Evolutionary conservation across 352 stramenopile genomes (phyloP).

Genomic region (Phytophthora multivora): DNA sequence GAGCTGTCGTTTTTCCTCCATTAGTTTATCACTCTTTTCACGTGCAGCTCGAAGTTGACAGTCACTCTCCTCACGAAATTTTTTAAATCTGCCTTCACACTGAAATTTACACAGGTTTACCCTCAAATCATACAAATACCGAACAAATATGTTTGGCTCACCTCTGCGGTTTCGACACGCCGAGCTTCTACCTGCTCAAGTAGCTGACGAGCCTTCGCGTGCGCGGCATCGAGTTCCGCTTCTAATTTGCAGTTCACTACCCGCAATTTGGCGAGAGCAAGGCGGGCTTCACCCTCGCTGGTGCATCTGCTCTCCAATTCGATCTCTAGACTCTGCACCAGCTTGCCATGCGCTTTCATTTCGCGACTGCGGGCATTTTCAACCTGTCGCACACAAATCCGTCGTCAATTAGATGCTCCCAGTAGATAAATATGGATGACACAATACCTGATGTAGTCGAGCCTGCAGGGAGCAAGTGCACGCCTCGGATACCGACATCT

Average conservation of each 20-base stretch:
- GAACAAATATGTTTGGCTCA: slow-evolving; percentile 3
- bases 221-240: slow-evolving; percentile 28
- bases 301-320: slow-evolving; percentile 28
- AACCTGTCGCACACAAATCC: slow-evolving; percentile 22
- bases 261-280: slow-evolving; percentile 45
- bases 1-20: slow-evolving; percentile 23
- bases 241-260: slow-evolving; percentile 53
- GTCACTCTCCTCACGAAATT: slow-evolving; percentile 13
- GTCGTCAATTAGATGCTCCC: neutral
- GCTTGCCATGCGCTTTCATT: slow-evolving; percentile 50
- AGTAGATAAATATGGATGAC: neutral
- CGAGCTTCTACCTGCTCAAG: slow-evolving; percentile 25
- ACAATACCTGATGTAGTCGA: slow-evolving; percentile 46
- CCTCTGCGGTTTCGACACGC: slow-evolving; percentile 10
- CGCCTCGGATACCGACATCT: slow-evolving; percentile 9
- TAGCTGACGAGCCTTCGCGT: slow-evolving; percentile 20
- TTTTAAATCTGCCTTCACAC: slow-evolving; percentile 14
- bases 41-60: slow-evolving; percentile 5
- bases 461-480: slow-evolving; percentile 38
- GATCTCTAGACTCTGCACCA: slow-evolving; percentile 38
- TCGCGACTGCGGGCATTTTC: slow-evolving; percentile 53
- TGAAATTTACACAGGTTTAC: neutral
- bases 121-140: neutral
- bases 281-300: slow-evolving; percentile 44
- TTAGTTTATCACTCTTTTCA: slow-evolving; percentile 11